These are phyloP conservation scores for Oryza glaberrima DNA, from an alignment of 176 grass and related monocot genomes.

Conservation along the genomic window DNA sequence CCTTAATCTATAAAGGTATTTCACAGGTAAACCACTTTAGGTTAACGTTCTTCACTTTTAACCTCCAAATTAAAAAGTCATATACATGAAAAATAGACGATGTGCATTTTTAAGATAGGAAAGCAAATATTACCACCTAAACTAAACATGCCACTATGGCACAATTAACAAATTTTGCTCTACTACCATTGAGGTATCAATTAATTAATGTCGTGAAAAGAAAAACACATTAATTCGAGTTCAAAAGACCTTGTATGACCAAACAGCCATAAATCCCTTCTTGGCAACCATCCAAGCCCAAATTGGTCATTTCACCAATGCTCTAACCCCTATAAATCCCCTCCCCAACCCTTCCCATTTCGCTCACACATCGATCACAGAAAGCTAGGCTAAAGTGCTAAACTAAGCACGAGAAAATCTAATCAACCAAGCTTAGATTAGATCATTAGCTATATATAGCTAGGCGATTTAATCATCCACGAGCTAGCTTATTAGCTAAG, in stretches of 20 bases:
- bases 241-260: neutral
- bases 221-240: neutral
- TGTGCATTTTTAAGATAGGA: no score
- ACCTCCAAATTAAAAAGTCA: no score
- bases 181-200: neutral
- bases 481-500: no score
- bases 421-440: neutral
- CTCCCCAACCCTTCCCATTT: neutral
- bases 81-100: no score
- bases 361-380: neutral
- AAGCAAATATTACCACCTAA: neutral
- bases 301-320: slow-evolving; percentile 28
- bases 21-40: neutral
- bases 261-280: neutral
- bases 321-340: slow-evolving; percentile 43
- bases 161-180: neutral
- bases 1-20: neutral
- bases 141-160: neutral
- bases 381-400: slow-evolving; percentile 15
- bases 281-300: slow-evolving; percentile 26
- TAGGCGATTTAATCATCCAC: neutral
- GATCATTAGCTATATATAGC: neutral
- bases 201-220: neutral
- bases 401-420: slow-evolving; percentile 8
- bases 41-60: no score